Percentiles rank a stretch among this genome's conserved stretches.
phyloP scores from a whole-genome alignment of 2,329 filamentous ascomycete genomes.

The Exophiala sp. region DNA sequence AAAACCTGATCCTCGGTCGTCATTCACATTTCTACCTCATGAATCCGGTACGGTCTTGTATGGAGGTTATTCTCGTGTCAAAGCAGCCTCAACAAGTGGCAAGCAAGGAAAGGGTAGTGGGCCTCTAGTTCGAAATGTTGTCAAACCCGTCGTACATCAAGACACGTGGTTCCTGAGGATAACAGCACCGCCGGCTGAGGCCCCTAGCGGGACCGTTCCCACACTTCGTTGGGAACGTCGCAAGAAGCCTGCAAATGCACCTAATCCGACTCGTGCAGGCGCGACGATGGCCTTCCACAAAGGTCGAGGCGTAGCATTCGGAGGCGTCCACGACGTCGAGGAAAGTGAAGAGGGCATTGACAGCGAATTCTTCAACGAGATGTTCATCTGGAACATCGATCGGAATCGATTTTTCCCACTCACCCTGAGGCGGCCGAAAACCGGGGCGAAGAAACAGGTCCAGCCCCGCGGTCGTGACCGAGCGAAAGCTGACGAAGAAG shows the following conservation, averaged over 20 bases:
- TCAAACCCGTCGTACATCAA: conserved; percentile 87
- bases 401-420: conserved; percentile 92
- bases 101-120: conserved; percentile 62
- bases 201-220: conserved; percentile 62
- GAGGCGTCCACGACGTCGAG: conserved; percentile 90
- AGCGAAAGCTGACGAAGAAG: conserved; percentile 86
- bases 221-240: conserved; percentile 84
- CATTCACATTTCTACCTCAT: conserved; percentile 87
- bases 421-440: conserved; percentile 68
- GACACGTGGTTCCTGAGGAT: conserved; percentile 93
- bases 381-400: conserved; percentile 93
- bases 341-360: conserved; percentile 92
- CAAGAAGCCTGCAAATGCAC: conserved; percentile 87
- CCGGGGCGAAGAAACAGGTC: conserved; percentile 56
- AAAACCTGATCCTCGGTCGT: conserved; percentile 86
- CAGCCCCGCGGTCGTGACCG: conserved; percentile 56
- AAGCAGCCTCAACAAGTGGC: conserved; percentile 55
- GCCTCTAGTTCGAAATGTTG: conserved; percentile 58
- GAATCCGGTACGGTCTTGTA: conserved; percentile 86
- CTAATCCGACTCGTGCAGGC: conserved; percentile 77
- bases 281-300: conserved; percentile 94
- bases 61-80: conserved; percentile 90
- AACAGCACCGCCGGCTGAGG: conserved; percentile 66
- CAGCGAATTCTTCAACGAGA: conserved; percentile 90
- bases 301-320: conserved; percentile 87